Evolutionary conservation across 257 asterid species (phyloP), one percentile per base, ranked within the genome.

Genomic region (Primulina eburnea): DNA sequence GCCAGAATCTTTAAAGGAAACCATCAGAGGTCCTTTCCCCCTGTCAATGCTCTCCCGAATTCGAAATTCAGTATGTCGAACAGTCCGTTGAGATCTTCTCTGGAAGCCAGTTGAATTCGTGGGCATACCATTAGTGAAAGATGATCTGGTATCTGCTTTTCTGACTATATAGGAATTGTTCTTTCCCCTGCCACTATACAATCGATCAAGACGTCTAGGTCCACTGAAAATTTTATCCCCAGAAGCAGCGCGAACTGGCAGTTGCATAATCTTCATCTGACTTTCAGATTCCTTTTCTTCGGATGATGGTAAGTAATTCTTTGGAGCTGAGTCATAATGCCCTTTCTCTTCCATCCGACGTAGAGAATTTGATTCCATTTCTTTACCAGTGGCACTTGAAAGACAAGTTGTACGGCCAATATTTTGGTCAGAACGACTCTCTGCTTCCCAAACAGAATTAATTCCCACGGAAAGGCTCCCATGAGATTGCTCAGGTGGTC

Each of bases 31-130:
- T 60, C 81, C 75, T 18, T 81, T 83, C 69, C 84, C 85, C 78
- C 89, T 77, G 64, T 89, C 96, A 71, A 67, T 79, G 77, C 79
- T 91, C 74, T 86, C 97, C 63, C 97, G 92, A 71, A 88, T 74
- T 68, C 89, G 90, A 76, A 86, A 90, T 75, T 93, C 99, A 32
- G 92, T 83, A 50, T 89, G 83, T 33, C 78, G 95, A 69, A 84
- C 86, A 69, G 89, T 83, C 32, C 90, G 87, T 67, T 84, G 82
- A 68, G 95, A 87, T 78, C 91, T 84, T 77, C 95, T 88, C 78
- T 82, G 95, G 81, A 83, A 83, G 43, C 84, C 90, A 82, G 76
- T 81, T 21, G 85, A 75, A 65, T 87, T 92, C 70, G 83, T 50
- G 14, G 74, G 74, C 55, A 71, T 68, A 61, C 80, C 92, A 77